A percentile compares a stretch with the other conserved stretches of the same genome.
These are phyloP conservation scores for Blastocladiella britannica DNA, from an alignment of 192 early-diverging fungal species.

Conservation along the genomic window DNA sequence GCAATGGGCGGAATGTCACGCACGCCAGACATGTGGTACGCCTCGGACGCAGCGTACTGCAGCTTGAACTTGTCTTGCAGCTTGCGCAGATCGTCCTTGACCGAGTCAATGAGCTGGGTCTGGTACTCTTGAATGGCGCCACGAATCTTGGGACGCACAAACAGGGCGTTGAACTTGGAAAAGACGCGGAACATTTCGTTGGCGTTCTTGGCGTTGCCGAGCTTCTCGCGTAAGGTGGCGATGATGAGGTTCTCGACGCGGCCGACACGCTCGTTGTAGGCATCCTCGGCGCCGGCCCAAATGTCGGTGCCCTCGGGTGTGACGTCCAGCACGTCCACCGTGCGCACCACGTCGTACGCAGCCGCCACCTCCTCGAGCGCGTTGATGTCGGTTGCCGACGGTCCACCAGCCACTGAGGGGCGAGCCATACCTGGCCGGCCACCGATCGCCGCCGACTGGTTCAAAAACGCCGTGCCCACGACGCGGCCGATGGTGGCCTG, in stretches of 20 bases:
- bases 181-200: constrained; percentile 99
- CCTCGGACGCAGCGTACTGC: constrained; percentile 75
- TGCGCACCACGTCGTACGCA: constrained; percentile 81
- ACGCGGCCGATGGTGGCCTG: constrained; percentile 86
- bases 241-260: constrained; percentile 98
- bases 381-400: constrained; percentile 45
- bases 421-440: background rate
- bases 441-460: constrained; percentile 13
- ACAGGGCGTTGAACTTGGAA: constrained; percentile 98
- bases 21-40: constrained; percentile 66
- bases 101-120: constrained; percentile 86
- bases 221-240: constrained; percentile 66
- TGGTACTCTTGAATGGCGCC: constrained; percentile 99
- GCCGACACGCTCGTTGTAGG: constrained; percentile 85
- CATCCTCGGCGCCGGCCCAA: constrained; percentile 74
- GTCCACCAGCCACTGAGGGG: background rate
- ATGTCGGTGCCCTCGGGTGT: constrained; percentile 76
- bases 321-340: constrained; percentile 87
- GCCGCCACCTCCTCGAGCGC: constrained; percentile 70
- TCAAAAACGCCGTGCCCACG: constrained; percentile 41
- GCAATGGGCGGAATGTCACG: constrained; percentile 84
- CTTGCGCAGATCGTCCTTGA: constrained; percentile 92
- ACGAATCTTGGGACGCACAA: constrained; percentile 97
- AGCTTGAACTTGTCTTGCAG: constrained; percentile 90
- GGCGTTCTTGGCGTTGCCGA: constrained; percentile 88